A percentile compares a stretch with the other conserved stretches of the same genome.
Conservation (phyloP, 2,329 filamentous ascomycete species). For the Polytolypa hystricis region DNA sequence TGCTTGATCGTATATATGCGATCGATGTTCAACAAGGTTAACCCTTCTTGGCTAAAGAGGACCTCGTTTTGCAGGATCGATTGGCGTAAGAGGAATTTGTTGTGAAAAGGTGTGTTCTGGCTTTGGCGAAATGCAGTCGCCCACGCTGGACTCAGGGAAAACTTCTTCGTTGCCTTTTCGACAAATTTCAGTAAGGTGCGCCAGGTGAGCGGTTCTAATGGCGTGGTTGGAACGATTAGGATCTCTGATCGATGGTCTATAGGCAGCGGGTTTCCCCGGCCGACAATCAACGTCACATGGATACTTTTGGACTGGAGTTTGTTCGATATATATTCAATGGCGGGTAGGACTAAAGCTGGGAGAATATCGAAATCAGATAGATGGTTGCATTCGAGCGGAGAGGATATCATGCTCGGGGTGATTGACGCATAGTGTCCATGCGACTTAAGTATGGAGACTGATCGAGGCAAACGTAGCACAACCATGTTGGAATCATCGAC, state of each 20-base stretch:
- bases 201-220: conserved; percentile 21
- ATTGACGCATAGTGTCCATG: conserved; percentile 27
- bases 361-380: conserved; percentile 26
- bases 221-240: conserved; percentile 27
- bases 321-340: conserved; percentile 31
- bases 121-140: conserved; percentile 27
- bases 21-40: conserved; percentile 35
- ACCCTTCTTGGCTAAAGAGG: conserved; percentile 33
- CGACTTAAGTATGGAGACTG: conserved; percentile 8
- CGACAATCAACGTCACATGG: conserved; percentile 31
- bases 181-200: conserved; percentile 24
- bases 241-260: conserved; percentile 28
- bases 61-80: conserved; percentile 35
- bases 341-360: conserved; percentile 24
- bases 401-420: conserved; percentile 32
- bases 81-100: conserved; percentile 29
- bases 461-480: no score
- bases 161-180: conserved; percentile 27
- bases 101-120: conserved; percentile 23
- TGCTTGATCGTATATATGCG: conserved; percentile 36
- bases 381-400: conserved; percentile 28
- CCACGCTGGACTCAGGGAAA: conserved; percentile 29
- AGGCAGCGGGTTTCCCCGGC: conserved; percentile 29
- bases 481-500: no score
- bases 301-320: conserved; percentile 29